These are phyloP conservation scores for Lonicera japonica DNA, from an alignment of 129 eudicot genomes.

Conservation along the genomic window DNA sequence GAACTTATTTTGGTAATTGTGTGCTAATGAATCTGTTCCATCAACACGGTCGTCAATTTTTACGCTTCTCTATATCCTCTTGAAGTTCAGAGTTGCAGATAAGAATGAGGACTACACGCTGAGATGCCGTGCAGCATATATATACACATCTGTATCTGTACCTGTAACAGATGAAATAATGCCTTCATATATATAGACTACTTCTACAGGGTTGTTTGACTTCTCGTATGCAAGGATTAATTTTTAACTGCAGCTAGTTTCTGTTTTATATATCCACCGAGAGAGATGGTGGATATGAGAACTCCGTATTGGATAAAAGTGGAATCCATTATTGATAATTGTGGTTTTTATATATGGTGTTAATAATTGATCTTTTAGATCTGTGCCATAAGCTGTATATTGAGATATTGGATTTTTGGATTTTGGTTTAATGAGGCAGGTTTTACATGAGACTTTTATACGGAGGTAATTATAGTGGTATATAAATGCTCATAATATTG, in stretches of 20 bases:
- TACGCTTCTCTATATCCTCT: too few species aligned
- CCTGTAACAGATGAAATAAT: conserved; percentile 18
- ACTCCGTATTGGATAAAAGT: conserved; percentile 1
- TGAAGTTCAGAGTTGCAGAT: too few species aligned
- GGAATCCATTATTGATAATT: background rate
- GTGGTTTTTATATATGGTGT: background rate
- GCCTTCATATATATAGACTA: conserved; percentile 21
- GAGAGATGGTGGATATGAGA: conserved; percentile 5
- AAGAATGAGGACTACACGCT: too few species aligned
- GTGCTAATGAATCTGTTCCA: too few species aligned
- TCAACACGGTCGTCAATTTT: too few species aligned
- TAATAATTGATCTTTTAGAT: conserved; percentile 6
- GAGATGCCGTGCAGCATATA: too few species aligned
- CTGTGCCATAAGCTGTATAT: background rate
- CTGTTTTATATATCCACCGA: conserved; percentile 6
- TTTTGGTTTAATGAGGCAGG: conserved; percentile 29
- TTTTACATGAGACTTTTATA: background rate
- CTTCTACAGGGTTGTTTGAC: conserved; percentile 32
- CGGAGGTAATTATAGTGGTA: conserved; percentile 14
- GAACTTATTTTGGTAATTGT: too few species aligned
- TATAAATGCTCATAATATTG: background rate
- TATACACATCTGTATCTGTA: background rate
- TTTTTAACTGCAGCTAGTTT: conserved; percentile 11
- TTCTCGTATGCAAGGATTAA: background rate
- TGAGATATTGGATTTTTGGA: conserved; percentile 26